Evolutionary conservation across 495 filamentous ascomycete genomes (phyloP), one percentile per base, ranked within the genome.

Genomic region (Annulohypoxylon maeteangense): DNA sequence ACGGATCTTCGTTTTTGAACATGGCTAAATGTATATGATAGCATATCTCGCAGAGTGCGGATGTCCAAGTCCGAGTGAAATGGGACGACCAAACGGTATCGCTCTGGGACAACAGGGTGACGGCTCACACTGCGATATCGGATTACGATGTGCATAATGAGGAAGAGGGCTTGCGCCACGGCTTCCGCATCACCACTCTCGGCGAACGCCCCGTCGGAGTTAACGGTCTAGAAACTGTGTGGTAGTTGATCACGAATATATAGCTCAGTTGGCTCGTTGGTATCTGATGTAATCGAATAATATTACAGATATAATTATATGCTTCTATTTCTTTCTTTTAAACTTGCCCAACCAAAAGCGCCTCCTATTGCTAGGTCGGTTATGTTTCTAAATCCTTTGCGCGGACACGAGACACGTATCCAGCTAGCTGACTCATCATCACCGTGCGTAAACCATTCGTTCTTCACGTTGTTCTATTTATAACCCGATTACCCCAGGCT

Each of bases 101-200:
- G 0, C 80, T 94, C 62, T 93, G 91, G 91, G 91, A 93, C 66
- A 94, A 94, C 66, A 82, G 91, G 4, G 85, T 89, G 11, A 87
- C 85, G 1, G 82, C 82, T 3, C 85, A 87, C 66, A 85, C 84
- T n/a, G 84, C 84, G 11, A 85, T 86, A 47, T 82, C 79, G 2
- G 84, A 87, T 63, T 87, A 84, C 58, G 81, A 86, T 65, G 81
- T 83, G 11, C 74, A 78, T 44, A 77, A 81, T 47, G 77, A 78
- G 45, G 78, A 78, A 54, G 84, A 85, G 67, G 84, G 83, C 8
- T 48, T 82, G 59, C 72, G 81, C 22, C 83, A 85, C 68, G 83
- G 83, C 2, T 81, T 85, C 64, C 77, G 83, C 5, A 80, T 85
- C 53, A 85, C 82, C 1, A 84, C 83, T 3, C 72, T 81, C 23